phyloP scores from a whole-genome alignment of 768 basidiomycete species.

The Pseudohyphozyma bogoriensis region DNA sequence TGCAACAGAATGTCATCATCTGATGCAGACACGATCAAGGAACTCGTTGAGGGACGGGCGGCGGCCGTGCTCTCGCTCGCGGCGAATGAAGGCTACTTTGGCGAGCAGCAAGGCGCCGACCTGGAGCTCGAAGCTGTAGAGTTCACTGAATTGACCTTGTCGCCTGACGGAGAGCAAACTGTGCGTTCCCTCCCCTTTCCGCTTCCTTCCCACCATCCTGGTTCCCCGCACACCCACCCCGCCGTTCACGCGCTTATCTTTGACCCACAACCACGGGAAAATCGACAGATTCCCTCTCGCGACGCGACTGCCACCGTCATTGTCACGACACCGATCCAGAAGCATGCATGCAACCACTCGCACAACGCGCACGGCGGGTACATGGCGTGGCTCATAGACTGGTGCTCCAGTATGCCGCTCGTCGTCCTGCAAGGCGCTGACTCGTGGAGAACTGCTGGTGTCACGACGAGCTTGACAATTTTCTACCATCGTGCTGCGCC shows the following conservation, averaged over 20 bases:
- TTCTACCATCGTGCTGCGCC: constrained; percentile 19
- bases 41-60: not conserved
- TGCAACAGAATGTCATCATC: too few species aligned
- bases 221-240: not conserved
- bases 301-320: not conserved
- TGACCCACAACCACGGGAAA: not conserved
- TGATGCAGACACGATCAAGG: not conserved
- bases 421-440: constrained; percentile 10
- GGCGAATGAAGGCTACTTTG: not conserved
- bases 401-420: constrained; percentile 14
- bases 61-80: not conserved
- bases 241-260: not conserved
- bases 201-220: too few species aligned
- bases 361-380: constrained; percentile 23
- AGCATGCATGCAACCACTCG: not conserved
- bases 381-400: constrained; percentile 23
- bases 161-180: not conserved
- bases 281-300: not conserved
- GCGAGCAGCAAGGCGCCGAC: not conserved
- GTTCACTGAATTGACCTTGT: not conserved
- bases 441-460: constrained; percentile 19
- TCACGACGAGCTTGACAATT: constrained; percentile 11
- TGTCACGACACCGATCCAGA: not conserved
- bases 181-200: too few species aligned
- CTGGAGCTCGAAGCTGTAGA: not conserved